Evolutionary conservation across 257 asterid genomes (phyloP).

Genomic region (Asclepias syriaca): DNA sequence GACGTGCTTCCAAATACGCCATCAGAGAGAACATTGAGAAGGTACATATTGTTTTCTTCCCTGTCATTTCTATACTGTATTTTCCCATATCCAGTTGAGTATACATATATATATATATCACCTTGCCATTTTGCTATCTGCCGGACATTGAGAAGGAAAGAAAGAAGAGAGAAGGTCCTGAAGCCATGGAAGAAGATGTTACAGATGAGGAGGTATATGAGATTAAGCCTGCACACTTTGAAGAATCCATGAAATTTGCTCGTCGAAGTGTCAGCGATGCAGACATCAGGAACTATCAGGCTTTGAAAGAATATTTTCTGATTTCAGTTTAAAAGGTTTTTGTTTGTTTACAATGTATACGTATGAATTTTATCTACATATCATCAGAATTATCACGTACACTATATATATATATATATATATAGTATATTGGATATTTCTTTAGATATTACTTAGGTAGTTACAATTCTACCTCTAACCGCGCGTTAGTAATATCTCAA

Average conservation of each 20-base stretch:
- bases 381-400: too few relatives aligned
- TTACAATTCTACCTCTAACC: too few relatives aligned
- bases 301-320: too few relatives aligned
- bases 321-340: too few relatives aligned
- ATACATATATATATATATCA: background rate
- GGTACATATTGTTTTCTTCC: conserved; percentile 18
- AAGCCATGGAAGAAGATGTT: conserved; percentile 64
- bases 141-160: conserved; percentile 53
- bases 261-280: conserved; percentile 52
- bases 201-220: conserved; percentile 52
- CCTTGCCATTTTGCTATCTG: background rate
- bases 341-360: too few relatives aligned
- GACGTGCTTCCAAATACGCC: conserved; percentile 60
- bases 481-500: too few relatives aligned
- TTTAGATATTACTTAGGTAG: too few relatives aligned
- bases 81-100: background rate
- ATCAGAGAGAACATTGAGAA: conserved; percentile 60
- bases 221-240: conserved; percentile 52
- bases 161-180: conserved; percentile 41
- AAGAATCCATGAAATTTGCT: conserved; percentile 61
- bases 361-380: too few relatives aligned
- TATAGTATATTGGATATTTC: too few relatives aligned
- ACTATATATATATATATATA: too few relatives aligned
- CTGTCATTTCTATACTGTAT: background rate
- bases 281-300: conserved; percentile 54